A percentile compares a stretch with the other conserved stretches of the same genome.
Evolutionary conservation across 139 green algal species (phyloP).

Genomic region (Volvox reticuliferus): DNA sequence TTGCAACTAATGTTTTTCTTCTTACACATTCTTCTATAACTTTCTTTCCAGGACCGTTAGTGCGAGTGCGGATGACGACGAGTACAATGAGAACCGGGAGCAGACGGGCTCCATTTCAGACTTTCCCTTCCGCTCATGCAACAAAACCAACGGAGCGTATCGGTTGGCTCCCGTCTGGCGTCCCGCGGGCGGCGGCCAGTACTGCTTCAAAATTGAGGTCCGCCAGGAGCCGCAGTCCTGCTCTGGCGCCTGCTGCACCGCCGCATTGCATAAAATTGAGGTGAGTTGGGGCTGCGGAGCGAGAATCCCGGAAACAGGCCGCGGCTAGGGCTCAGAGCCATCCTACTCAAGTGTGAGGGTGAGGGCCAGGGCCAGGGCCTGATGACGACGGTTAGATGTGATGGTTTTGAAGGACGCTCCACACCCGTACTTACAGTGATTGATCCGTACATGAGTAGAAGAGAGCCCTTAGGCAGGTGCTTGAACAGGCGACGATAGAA

Average conservation of each 20-base stretch:
- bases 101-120: background rate
- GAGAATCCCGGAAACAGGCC: too few relatives aligned
- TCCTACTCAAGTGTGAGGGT: too few relatives aligned
- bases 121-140: background rate
- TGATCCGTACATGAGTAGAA: background rate
- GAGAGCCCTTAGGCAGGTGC: too few relatives aligned
- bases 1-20: background rate
- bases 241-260: background rate
- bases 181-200: background rate
- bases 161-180: background rate
- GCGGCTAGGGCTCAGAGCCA: too few relatives aligned
- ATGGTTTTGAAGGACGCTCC: background rate
- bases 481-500: too few relatives aligned
- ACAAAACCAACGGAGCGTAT: background rate
- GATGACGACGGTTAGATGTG: too few relatives aligned
- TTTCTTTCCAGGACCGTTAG: background rate
- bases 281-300: background rate
- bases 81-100: background rate
- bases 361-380: too few relatives aligned
- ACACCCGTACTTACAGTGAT: background rate
- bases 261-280: background rate
- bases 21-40: background rate
- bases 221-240: background rate
- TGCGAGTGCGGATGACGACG: background rate
- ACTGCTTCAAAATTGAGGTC: background rate